phyloP scores from a whole-genome alignment of 2,329 filamentous ascomycete species.

The Mollisia scopiformis region DNA sequence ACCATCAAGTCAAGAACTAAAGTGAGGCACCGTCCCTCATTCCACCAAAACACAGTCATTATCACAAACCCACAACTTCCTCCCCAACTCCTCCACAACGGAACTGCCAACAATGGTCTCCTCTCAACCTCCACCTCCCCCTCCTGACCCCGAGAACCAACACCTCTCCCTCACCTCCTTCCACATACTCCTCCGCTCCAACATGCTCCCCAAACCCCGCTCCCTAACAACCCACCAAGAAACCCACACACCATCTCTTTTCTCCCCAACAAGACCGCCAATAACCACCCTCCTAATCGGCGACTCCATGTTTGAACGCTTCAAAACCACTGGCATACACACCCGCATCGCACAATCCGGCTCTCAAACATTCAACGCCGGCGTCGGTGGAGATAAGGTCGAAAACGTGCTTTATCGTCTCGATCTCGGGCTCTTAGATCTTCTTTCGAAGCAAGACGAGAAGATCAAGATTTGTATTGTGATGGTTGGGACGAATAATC shows the following conservation, averaged over 20 bases:
- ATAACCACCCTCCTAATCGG: conserved; percentile 11
- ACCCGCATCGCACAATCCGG: conserved; percentile 1
- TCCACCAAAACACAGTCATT: no score
- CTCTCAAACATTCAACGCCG: conserved; percentile 15
- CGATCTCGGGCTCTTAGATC: neutral
- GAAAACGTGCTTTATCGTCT: conserved; percentile 16
- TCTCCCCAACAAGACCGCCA: neutral
- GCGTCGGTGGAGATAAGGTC: conserved; percentile 19
- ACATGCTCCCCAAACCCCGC: conserved; percentile 7
- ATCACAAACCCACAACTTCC: no score
- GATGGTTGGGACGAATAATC: conserved; percentile 17
- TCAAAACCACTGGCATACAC: conserved; percentile 10
- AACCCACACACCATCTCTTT: conserved; percentile 8
- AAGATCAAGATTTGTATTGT: conserved; percentile 8
- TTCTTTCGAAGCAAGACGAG: neutral
- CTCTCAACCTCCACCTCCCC: neutral
- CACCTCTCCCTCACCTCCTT: neutral
- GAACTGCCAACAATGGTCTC: no score
- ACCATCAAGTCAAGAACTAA: no score
- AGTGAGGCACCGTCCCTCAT: no score
- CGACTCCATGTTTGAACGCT: conserved; percentile 18
- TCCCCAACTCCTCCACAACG: no score
- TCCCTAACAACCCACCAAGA: conserved; percentile 6
- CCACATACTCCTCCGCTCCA: neutral
- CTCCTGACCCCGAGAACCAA: neutral